phyloP scores from a whole-genome alignment of 345 rosid species.

The Excoecaria agallocha region DNA sequence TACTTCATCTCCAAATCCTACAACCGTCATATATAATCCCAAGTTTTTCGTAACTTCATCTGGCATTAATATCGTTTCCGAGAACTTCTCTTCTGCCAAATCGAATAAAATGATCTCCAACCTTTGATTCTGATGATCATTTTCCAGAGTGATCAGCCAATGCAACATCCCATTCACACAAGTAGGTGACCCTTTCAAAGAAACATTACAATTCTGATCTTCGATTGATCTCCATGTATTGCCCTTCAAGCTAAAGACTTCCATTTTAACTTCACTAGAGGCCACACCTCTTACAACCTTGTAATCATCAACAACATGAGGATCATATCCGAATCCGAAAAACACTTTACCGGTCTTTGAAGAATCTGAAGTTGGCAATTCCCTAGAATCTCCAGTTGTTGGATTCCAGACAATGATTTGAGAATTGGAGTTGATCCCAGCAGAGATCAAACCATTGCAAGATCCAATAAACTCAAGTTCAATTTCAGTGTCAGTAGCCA shows the following conservation, averaged over 20 bases:
- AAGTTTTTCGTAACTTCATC: not conserved
- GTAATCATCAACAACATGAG: not conserved
- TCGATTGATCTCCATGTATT: slow-evolving; percentile 1
- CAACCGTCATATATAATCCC: not conserved
- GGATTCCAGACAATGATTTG: slow-evolving; percentile 1
- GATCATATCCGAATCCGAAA: slow-evolving; percentile 7
- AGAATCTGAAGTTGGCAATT: not conserved
- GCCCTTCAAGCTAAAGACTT: not conserved
- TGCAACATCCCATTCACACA: not conserved
- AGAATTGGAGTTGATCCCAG: not conserved
- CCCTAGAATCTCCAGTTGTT: slow-evolving; percentile 5
- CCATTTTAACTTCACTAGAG: not conserved
- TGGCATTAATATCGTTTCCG: not conserved
- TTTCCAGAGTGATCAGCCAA: not conserved
- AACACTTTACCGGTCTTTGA: not conserved
- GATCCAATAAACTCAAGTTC: not conserved
- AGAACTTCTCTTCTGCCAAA: slow-evolving; percentile 1
- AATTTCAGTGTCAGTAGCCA: not conserved
- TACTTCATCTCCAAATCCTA: not conserved
- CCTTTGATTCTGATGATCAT: not conserved
- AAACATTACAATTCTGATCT: not conserved
- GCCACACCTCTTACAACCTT: not conserved
- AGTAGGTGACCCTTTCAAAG: not conserved
- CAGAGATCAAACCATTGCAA: slow-evolving; percentile 6
- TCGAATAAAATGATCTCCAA: not conserved